Evolutionary conservation across 208 protist species (phyloP), one percentile per base, ranked within the genome.

Genomic region (Trypanosoma mega): DNA sequence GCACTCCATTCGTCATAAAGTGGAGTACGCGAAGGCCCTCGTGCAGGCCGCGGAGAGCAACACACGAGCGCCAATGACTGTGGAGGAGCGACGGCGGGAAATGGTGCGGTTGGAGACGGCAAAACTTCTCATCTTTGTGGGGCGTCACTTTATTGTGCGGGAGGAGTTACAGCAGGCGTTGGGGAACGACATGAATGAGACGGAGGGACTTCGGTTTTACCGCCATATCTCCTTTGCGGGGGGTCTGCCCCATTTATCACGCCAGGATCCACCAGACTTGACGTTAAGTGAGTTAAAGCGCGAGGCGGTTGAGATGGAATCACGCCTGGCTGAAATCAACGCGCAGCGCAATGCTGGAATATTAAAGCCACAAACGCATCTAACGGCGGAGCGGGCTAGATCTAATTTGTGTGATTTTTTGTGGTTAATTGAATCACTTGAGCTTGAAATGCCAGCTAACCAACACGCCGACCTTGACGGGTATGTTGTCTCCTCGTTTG

Each of bases 71-170:
- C 20, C 33, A 0, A 29, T 58, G 37, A 2, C 30, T 9, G 30
- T 23, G 37, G 63, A 72, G 23, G 72, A 87, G 51, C 79, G 82
- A n/a, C 53, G 54, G 21, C 47, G 49, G 4, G 52, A 87, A 9
- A 67, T 88, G 34, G 49, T 94, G 18, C 68, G 83, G 18, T 41
- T 77, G 43, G 85, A 95, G 62, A 68, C 80, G 21, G 55, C 75
- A 0, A 92, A 92, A 53, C 33, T 92, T 23, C 72, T 93, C 48
- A 47, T 88, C 41, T 80, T 95, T 29, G 73, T 92, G 8, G 89
- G 80, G n/a, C 77, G 89, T 33, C 62, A 76, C 12, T 80, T 74
- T 18, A 95, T 92, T 54, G 18, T 92, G 12, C 68, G 78, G 37
- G 52, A 78, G 47, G 69, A 81, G 48, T 56, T 81, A 41, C 54